Conservation (phyloP, 768 basidiomycete genomes). For the Cyclocybe cylindracea region DNA sequence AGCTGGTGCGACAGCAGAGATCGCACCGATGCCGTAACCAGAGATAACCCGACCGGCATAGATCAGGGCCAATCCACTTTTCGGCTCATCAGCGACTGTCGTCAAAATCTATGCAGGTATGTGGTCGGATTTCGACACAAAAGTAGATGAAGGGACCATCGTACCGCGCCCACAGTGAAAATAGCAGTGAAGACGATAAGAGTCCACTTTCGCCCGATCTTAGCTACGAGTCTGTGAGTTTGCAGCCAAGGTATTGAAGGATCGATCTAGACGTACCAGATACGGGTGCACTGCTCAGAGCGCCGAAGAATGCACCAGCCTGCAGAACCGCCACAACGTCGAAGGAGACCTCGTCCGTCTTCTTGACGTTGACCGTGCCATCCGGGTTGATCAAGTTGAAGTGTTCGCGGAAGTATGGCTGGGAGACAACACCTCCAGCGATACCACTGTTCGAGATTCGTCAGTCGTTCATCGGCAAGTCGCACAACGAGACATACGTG, state of each 20-base stretch:
- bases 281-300: constrained; percentile 69
- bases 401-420: constrained; percentile 40
- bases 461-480: no score
- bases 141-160: constrained; percentile 15
- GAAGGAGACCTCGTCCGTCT: constrained; percentile 60
- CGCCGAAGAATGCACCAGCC: constrained; percentile 88
- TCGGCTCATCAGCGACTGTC: constrained; percentile 58
- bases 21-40: constrained; percentile 81
- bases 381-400: not conserved
- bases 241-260: not conserved
- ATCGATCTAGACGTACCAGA: constrained; percentile 47
- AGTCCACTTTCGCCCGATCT: constrained; percentile 66
- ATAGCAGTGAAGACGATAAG: constrained; percentile 61
- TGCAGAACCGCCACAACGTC: constrained; percentile 86
- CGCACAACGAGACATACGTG: not conserved
- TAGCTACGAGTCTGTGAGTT: constrained; percentile 35
- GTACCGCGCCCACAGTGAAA: constrained; percentile 73
- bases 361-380: constrained; percentile 1
- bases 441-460: constrained; percentile 17
- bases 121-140: not conserved
- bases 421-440: constrained; percentile 51
- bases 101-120: constrained; percentile 55
- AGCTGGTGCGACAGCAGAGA: constrained; percentile 79
- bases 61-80: constrained; percentile 63
- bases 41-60: constrained; percentile 81